A percentile compares a stretch with the other conserved stretches of the same genome.
phyloP scores from a whole-genome alignment of 2,329 filamentous ascomycete species.

The Pseudocercospora macadamiae region DNA sequence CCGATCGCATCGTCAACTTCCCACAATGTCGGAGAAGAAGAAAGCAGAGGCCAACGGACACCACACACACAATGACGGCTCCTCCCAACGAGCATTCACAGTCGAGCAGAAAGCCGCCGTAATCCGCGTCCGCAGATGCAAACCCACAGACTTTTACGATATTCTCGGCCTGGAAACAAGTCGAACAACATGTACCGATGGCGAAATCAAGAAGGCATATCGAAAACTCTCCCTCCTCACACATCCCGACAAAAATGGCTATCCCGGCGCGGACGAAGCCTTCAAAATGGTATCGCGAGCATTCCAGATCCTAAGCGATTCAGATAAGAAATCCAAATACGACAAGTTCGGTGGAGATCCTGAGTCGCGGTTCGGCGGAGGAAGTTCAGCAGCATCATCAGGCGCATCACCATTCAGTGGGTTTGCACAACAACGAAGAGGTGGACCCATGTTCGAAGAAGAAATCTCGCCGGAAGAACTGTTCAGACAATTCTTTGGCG shows the following conservation, averaged over 20 bases:
- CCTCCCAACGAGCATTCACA: slow-evolving; percentile 77
- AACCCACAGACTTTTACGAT: slow-evolving; percentile 89
- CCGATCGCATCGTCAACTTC: not conserved
- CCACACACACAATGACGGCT: slow-evolving; percentile 75
- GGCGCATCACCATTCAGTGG: slow-evolving; percentile 66
- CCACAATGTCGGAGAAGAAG: slow-evolving; percentile 27
- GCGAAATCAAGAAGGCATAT: slow-evolving; percentile 97
- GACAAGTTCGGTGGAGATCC: slow-evolving; percentile 91
- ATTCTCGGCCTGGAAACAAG: slow-evolving; percentile 76
- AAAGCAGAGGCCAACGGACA: slow-evolving; percentile 26
- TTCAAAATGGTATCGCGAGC: slow-evolving; percentile 97
- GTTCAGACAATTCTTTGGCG: slow-evolving; percentile 95
- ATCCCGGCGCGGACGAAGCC: slow-evolving; percentile 91
- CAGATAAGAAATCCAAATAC: slow-evolving; percentile 87
- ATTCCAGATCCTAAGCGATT: slow-evolving; percentile 89
- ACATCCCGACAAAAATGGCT: slow-evolving; percentile 98
- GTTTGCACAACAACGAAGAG: slow-evolving; percentile 55
- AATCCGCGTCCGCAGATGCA: slow-evolving; percentile 81
- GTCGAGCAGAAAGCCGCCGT: slow-evolving; percentile 90
- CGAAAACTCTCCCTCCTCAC: slow-evolving; percentile 91
- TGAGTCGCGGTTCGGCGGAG: slow-evolving; percentile 76
- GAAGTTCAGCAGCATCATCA: slow-evolving; percentile 54
- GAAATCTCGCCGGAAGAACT: slow-evolving; percentile 96
- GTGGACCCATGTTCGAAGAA: slow-evolving; percentile 73
- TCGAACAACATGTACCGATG: slow-evolving; percentile 68